Base-by-base conservation (phyloP, 306 rosid species). In the Lagenaria siceraria region DNA sequence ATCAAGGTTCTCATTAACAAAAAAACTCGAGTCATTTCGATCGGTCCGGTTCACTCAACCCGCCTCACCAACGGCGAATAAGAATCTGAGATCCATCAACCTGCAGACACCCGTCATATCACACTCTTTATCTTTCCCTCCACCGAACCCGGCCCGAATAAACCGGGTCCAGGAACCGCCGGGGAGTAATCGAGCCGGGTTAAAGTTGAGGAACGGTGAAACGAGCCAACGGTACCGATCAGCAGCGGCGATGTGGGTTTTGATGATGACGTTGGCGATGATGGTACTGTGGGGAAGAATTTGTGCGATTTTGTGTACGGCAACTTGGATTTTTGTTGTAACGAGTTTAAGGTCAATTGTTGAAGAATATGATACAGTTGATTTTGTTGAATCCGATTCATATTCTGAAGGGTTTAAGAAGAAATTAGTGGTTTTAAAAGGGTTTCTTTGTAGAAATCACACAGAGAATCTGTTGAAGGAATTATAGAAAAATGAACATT, bases 241-340 rank as follows among this genome's bases (percentile, higher is more conserved):
- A 8, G 25, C 3, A 10, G 15, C 25, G 21, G 79, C 42, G 19
- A 24, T 76, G 36, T 58, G 71, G 11, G 15, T 76, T 33, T 9
- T 76, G 24, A 58, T 76, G 5, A 24, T 76, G 14, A 76, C 55
- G 4, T 38, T 76, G 46, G 17, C 42, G 17, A 76, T 76, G 2
- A 76, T 76, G 79, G 13, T 76, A 11, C 4, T 59, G 19, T 76
- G 79, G 79, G 79, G 79, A 76, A 76, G n/a, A 76, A 4, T 76
- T 0, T 76, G 69, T 38, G 79, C 79, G 4, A 76, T 76, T 6
- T 15, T 76, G 5, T 58, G 70, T 8, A 76, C 79, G 38, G 69
- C 79, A 8, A 8, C 17, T 1, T 76, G 79, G 79, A 19, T 76
- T 40, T 40, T 29, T 18, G 5, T 59, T 1, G 40, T 38, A 1